These are phyloP conservation scores for Dichomitus squalens DNA, from an alignment of 1,284 basidiomycete species.

Conservation along the genomic window DNA sequence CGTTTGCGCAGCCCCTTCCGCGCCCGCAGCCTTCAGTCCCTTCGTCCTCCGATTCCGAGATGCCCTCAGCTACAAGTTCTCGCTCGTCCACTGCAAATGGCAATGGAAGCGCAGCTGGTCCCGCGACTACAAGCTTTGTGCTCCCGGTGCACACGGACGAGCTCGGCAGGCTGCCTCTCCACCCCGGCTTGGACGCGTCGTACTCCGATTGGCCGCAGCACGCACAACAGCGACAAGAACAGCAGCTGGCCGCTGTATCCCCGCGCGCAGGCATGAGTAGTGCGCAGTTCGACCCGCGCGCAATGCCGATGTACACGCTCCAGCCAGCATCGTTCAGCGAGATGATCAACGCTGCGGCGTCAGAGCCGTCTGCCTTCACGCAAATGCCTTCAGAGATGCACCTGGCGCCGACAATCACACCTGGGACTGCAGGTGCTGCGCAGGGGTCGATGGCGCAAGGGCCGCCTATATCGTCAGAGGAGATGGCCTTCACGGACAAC, in stretches of 20 bases:
- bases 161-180: constrained; percentile 55
- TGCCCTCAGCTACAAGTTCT: neutral
- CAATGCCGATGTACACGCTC: constrained; percentile 17
- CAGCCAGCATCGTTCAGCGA: constrained; percentile 12
- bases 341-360: constrained; percentile 7
- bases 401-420: neutral
- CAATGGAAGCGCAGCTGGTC: neutral
- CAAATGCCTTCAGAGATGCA: constrained; percentile 9
- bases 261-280: too few species aligned
- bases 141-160: constrained; percentile 65
- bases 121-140: constrained; percentile 16
- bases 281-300: constrained; percentile 19
- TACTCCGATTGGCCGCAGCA: constrained; percentile 14
- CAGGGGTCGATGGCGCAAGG: neutral
- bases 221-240: neutral
- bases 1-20: constrained; percentile 17
- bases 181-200: constrained; percentile 30
- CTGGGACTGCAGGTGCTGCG: neutral
- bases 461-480: constrained; percentile 21
- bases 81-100: neutral
- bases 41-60: constrained; percentile 44
- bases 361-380: constrained; percentile 12
- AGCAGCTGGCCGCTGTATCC: too few species aligned
- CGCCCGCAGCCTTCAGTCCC: constrained; percentile 32
- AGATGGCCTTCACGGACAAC: constrained; percentile 29